Evolutionary conservation across 768 basidiomycete genomes (phyloP).

Genomic region (Tylopilus sp.): DNA sequence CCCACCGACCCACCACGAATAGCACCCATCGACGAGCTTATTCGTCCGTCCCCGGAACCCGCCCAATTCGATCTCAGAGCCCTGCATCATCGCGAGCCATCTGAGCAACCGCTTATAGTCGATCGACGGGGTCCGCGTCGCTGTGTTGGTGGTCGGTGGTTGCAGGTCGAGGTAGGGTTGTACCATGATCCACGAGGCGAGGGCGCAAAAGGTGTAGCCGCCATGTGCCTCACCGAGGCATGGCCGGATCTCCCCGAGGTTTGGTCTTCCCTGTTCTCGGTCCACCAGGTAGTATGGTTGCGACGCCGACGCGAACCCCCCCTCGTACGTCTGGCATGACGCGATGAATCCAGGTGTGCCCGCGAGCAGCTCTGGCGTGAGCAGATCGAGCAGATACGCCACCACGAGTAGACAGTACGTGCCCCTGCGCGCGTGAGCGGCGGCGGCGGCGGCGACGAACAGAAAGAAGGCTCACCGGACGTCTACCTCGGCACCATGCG

Average conservation of each 20-base stretch:
- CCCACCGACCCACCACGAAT: constrained; percentile 99
- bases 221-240: constrained; percentile 95
- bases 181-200: constrained; percentile 81
- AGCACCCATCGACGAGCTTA: constrained; percentile 99
- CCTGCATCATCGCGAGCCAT: constrained; percentile 89
- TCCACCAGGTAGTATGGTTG: constrained; percentile 55
- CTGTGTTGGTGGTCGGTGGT: too few relatives aligned
- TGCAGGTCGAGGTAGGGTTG: constrained; percentile 57
- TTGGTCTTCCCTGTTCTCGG: constrained; percentile 10
- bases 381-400: constrained; percentile 77
- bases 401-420: constrained; percentile 88
- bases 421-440: constrained; percentile 49
- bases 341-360: constrained; percentile 78
- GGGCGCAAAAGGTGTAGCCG: constrained; percentile 93
- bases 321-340: constrained; percentile 96
- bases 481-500: constrained; percentile 87
- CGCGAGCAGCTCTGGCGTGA: constrained; percentile 83
- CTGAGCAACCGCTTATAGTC: constrained; percentile 61
- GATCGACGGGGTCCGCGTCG: constrained; percentile 37
- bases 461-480: constrained; percentile 62
- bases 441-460: neutral
- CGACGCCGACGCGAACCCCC: constrained; percentile 83
- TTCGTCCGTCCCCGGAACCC: constrained; percentile 94
- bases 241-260: constrained; percentile 53
- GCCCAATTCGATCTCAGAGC: constrained; percentile 74